Conservation (phyloP, 75 land plant species). For the Larix kaempferi region DNA sequence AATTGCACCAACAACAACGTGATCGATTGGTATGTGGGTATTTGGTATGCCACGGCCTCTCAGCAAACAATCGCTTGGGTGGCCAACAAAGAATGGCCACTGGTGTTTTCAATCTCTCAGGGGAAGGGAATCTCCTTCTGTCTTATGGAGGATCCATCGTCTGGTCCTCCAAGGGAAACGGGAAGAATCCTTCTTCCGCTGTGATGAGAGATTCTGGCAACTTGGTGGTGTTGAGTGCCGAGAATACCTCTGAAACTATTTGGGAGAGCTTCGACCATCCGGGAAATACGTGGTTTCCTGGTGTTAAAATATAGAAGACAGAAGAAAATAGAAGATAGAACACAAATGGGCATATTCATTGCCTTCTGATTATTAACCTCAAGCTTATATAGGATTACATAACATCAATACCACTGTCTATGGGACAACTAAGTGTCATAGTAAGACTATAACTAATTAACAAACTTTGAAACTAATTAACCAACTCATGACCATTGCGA, state of each 20-base stretch:
- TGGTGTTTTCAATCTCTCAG: slow-evolving; percentile 10
- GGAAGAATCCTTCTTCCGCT: neutral
- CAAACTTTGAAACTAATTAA: too few species aligned
- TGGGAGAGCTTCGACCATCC: slow-evolving; percentile 78
- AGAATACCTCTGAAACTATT: neutral
- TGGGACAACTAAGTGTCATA: too few species aligned
- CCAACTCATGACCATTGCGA: too few species aligned
- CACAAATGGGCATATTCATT: too few species aligned
- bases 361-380: too few species aligned
- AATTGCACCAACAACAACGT: slow-evolving; percentile 13
- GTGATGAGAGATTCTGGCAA: slow-evolving; percentile 10
- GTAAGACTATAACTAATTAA: too few species aligned
- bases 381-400: too few species aligned
- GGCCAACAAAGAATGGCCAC: slow-evolving; percentile 22
- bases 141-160: neutral
- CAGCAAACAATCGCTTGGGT: slow-evolving; percentile 19
- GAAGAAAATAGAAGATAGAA: too few species aligned
- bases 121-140: slow-evolving; percentile 14
- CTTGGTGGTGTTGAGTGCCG: neutral
- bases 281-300: slow-evolving; percentile 43
- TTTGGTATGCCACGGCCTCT: slow-evolving; percentile 33
- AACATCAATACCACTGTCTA: too few species aligned
- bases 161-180: neutral
- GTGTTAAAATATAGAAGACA: too few species aligned
- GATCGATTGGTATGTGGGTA: slow-evolving; percentile 38